Conservation (phyloP, 257 asterid genomes). For the Jacaranda copaia region DNA sequence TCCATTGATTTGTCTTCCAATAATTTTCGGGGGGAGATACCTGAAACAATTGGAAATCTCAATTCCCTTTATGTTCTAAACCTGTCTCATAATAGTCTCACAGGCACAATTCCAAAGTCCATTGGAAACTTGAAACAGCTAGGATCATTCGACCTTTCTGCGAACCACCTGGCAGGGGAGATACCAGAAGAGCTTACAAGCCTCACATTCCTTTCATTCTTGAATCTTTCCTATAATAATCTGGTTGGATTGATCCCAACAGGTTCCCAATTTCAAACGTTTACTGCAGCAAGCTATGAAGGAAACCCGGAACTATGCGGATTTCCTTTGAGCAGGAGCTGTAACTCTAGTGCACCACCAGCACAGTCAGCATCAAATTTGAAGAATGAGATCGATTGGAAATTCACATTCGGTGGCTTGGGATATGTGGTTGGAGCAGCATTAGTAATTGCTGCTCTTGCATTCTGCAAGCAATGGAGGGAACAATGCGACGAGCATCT, state of each 20-base stretch:
- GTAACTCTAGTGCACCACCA: not conserved
- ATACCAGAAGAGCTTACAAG: slow-evolving; percentile 48
- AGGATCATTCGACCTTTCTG: slow-evolving; percentile 63
- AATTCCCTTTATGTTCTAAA: slow-evolving; percentile 62
- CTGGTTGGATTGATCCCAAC: slow-evolving; percentile 49
- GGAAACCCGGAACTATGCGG: slow-evolving; percentile 53
- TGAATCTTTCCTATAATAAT: slow-evolving; percentile 54
- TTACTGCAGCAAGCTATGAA: slow-evolving; percentile 27
- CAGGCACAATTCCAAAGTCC: slow-evolving; percentile 57
- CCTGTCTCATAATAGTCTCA: slow-evolving; percentile 59
- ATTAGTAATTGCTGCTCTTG: slow-evolving; percentile 56
- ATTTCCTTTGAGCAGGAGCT: slow-evolving; percentile 31
- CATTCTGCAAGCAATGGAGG: slow-evolving; percentile 57
- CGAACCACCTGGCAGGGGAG: slow-evolving; percentile 48
- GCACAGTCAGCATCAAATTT: no score
- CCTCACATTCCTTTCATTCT: slow-evolving; percentile 53
- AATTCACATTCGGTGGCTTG: slow-evolving; percentile 55
- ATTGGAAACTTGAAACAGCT: slow-evolving; percentile 62
- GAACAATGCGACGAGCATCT: slow-evolving; percentile 35
- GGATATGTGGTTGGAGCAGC: slow-evolving; percentile 70
- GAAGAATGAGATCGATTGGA: slow-evolving; percentile 52
- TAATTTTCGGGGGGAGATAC: slow-evolving; percentile 55
- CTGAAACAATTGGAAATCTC: slow-evolving; percentile 53
- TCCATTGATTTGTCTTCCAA: slow-evolving; percentile 66
- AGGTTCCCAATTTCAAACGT: slow-evolving; percentile 44